Evolutionary conservation across 192 early-diverging fungal species (phyloP).

Genomic region (Coemansia aciculifera): DNA sequence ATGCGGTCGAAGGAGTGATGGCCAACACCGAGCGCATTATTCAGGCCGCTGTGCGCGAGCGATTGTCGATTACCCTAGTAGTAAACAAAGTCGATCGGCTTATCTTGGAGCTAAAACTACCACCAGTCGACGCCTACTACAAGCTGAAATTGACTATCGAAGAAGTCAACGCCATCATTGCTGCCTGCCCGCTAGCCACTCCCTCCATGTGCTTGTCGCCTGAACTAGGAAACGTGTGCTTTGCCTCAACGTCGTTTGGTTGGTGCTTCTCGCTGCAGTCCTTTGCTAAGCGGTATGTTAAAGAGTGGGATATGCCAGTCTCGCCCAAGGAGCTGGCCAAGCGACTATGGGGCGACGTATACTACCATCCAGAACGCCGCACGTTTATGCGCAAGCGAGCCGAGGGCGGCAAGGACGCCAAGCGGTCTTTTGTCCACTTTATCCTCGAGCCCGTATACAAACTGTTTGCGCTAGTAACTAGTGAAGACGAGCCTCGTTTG

Average conservation of each 20-base stretch:
- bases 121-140: slow-evolving; percentile 95
- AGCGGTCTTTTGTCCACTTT: slow-evolving; percentile 94
- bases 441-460: slow-evolving; percentile 95
- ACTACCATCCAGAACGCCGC: slow-evolving; percentile 76
- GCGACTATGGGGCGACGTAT: slow-evolving; percentile 97
- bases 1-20: slow-evolving; percentile 98
- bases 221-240: slow-evolving; percentile 94
- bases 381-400: slow-evolving; percentile 76
- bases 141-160: slow-evolving; percentile 95
- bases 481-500: slow-evolving; percentile 60
- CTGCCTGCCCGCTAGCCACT: slow-evolving; percentile 22
- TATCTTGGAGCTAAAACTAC: slow-evolving; percentile 93
- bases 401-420: slow-evolving; percentile 51
- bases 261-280: slow-evolving; percentile 93
- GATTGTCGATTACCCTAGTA: slow-evolving; percentile 79
- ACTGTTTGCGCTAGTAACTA: slow-evolving; percentile 71
- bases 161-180: slow-evolving; percentile 87
- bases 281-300: slow-evolving; percentile 88
- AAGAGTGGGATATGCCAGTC: slow-evolving; percentile 64
- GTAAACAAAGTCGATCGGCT: slow-evolving; percentile 98
- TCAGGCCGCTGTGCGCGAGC: slow-evolving; percentile 75
- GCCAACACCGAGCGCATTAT: slow-evolving; percentile 87
- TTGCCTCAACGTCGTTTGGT: slow-evolving; percentile 85
- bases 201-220: slow-evolving; percentile 71
- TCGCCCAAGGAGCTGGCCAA: slow-evolving; percentile 74